Percentiles rank a stretch among this genome's conserved stretches.
These are phyloP conservation scores for Persicaria maculosa DNA, from an alignment of 148 eudicot species.

Conservation along the genomic window DNA sequence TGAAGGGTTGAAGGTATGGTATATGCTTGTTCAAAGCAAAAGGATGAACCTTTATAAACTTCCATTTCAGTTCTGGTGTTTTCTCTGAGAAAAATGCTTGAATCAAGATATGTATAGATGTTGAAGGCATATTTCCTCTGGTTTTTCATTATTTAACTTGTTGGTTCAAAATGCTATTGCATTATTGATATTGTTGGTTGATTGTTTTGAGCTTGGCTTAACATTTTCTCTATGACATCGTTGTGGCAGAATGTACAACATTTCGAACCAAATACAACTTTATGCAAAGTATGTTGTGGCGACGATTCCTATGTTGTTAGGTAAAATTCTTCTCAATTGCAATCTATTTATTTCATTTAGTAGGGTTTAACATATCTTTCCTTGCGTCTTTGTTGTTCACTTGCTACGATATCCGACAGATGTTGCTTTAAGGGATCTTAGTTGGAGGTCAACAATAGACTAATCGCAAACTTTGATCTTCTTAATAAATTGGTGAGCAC, in stretches of 20 bases:
- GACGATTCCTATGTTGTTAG: conserved; percentile 58
- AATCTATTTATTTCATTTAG: neutral
- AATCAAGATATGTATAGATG: no score
- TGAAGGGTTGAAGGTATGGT: no score
- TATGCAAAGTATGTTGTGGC: conserved; percentile 71
- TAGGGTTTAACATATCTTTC: neutral
- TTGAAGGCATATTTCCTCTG: no score
- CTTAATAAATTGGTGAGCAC: conserved; percentile 56
- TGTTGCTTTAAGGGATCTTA: conserved; percentile 91
- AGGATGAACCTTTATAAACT: no score
- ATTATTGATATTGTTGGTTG: no score
- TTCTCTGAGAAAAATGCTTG: no score
- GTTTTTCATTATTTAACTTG: no score
- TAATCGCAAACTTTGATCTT: conserved; percentile 61
- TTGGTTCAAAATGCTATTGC: no score
- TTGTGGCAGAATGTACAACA: conserved; percentile 76
- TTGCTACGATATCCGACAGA: conserved; percentile 27
- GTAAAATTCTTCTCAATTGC: conserved; percentile 21
- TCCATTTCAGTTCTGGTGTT: no score
- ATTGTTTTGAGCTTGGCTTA: no score
- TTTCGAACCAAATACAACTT: conserved; percentile 67
- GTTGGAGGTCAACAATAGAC: conserved; percentile 75
- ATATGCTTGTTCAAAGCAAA: no score
- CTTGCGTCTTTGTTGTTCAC: conserved; percentile 1
- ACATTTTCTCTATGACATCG: neutral